These are phyloP conservation scores for Dictyostelium firmibasis DNA, from an alignment of 78 protist species.

Conservation along the genomic window DNA sequence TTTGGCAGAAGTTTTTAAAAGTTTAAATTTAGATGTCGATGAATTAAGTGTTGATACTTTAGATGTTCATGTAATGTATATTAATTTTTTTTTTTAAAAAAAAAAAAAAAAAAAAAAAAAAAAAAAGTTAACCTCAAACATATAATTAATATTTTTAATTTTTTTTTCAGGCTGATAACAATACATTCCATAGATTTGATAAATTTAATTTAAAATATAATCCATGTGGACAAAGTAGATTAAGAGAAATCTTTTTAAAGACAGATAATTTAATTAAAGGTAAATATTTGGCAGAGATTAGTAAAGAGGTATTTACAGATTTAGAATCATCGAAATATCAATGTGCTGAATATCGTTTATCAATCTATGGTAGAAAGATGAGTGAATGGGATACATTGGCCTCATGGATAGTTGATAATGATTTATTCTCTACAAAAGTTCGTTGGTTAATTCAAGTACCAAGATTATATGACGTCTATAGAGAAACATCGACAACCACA, in stretches of 20 bases:
- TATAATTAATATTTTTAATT: background rate
- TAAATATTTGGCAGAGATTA: slow-evolving; percentile 95
- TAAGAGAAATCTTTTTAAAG: slow-evolving; percentile 98
- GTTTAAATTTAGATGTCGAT: slow-evolving; percentile 72
- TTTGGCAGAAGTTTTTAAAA: slow-evolving; percentile 88
- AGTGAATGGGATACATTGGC: slow-evolving; percentile 96
- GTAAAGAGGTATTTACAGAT: slow-evolving; percentile 92
- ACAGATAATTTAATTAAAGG: slow-evolving; percentile 95
- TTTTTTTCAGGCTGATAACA: slow-evolving; percentile 49
- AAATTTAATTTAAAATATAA: slow-evolving; percentile 96
- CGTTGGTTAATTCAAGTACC: slow-evolving; percentile 98
- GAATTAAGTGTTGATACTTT: slow-evolving; percentile 94
- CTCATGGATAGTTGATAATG: slow-evolving; percentile 89
- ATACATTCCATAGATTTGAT: slow-evolving; percentile 94
- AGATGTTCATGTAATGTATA: slow-evolving; percentile 91
- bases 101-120: too few relatives aligned
- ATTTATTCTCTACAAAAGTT: slow-evolving; percentile 86
- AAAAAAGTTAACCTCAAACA: too few relatives aligned
- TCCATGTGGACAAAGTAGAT: slow-evolving; percentile 90
- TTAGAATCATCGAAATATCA: slow-evolving; percentile 90
- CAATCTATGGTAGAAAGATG: slow-evolving; percentile 95
- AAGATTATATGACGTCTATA: slow-evolving; percentile 89
- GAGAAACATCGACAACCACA: slow-evolving; percentile 21
- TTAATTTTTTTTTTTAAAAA: background rate
- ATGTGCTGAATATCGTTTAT: slow-evolving; percentile 95